Base-by-base conservation (phyloP, 441 rosid species). In the Manihot esculenta region DNA sequence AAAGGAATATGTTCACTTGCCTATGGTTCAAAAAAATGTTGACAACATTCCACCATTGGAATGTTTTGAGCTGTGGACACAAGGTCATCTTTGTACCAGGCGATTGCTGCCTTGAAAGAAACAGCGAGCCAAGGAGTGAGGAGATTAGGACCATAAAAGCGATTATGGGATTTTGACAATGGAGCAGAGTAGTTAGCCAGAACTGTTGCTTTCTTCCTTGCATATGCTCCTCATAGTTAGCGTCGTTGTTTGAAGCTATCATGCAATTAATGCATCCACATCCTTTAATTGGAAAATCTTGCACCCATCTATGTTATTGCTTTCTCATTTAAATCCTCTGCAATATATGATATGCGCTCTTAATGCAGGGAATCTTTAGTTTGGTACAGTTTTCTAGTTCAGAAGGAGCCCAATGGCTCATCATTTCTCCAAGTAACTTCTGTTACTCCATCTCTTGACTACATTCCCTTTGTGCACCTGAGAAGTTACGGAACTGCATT, bases 291-390 rank as follows among this genome's bases (percentile, higher is more conserved):
- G 41, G 55, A 5, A 27, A 56, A 12, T 13, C 61, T 13, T 56
- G 61, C 9, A 56, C 35, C 17, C 10, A 27, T 26, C 61, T 10
- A 21, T 54, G 12, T 54, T 54, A 7, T 33, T 44, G 20, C 30
- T n/a, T 45, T 44, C 66, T 44, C 33, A 48, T 63, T 2, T 63
- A 24, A 63, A 15, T 0, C 14, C 21, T 44, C 33, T 44, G 53
- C 30, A 54, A 54, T 13, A 54, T 6, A 21, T 54, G 7, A 54
- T 10, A 9, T 27, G 45, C 13, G n/a, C 33, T 21, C 58, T 48
- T 60, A 48, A 7, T 82, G 83, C 78, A 84, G 88, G 80, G 73
- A 77, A 68, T 57, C 49, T 58, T 62, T 74, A 26, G 33, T 67
- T 66, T 65, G 64, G 70, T 65, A 70, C 33, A 23, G 62, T 78